These are phyloP conservation scores for Mortierella claussenii DNA, from an alignment of 192 early-diverging fungal species.

Conservation along the genomic window DNA sequence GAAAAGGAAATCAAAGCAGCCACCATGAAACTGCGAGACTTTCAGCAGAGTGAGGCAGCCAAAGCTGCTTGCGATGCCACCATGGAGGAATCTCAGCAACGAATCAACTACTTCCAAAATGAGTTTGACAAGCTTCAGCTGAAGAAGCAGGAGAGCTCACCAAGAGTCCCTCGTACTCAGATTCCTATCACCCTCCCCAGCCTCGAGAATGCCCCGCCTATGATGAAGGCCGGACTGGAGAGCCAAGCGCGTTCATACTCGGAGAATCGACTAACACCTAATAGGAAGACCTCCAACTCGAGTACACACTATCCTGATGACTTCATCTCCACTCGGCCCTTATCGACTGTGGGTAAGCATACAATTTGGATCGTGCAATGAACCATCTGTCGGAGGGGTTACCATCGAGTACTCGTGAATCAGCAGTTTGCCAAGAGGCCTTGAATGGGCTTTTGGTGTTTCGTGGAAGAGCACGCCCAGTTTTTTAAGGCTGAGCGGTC, in stretches of 20 bases:
- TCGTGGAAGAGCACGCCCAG: not conserved
- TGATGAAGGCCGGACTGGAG: slow-evolving; percentile 23
- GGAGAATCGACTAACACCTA: slow-evolving; percentile 4
- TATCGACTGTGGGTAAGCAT: slow-evolving; percentile 46
- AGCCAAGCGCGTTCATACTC: slow-evolving; percentile 6
- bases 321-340: slow-evolving; percentile 41
- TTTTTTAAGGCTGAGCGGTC: slow-evolving; percentile 14
- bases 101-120: slow-evolving; percentile 74
- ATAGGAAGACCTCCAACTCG: slow-evolving; percentile 31
- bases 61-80: slow-evolving; percentile 78
- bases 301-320: slow-evolving; percentile 46
- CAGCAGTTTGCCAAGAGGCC: too few species aligned
- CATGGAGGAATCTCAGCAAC: slow-evolving; percentile 70
- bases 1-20: slow-evolving; percentile 53
- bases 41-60: slow-evolving; percentile 43
- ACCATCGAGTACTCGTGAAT: too few species aligned
- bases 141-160: slow-evolving; percentile 24
- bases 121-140: slow-evolving; percentile 71
- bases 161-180: slow-evolving; percentile 21
- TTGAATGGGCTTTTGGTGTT: not conserved
- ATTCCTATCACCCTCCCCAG: slow-evolving; percentile 35
- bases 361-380: too few species aligned
- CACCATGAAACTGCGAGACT: slow-evolving; percentile 44
- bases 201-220: slow-evolving; percentile 29
- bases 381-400: too few species aligned